Evolutionary conservation across 306 rosid species (phyloP), one percentile per base, ranked within the genome.

Genomic region (Aeschynomene evenia): DNA sequence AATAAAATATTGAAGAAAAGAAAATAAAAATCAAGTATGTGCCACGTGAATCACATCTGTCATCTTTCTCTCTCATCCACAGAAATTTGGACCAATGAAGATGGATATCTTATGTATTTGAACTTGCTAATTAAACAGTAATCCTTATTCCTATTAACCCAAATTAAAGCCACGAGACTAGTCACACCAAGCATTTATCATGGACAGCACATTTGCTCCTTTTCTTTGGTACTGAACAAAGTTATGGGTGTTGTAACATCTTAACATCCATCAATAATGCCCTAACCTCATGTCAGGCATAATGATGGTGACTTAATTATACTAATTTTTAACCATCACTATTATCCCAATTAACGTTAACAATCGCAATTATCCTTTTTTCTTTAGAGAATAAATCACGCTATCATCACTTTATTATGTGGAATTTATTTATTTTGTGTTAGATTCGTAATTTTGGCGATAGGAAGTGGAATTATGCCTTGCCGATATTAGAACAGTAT

Each of bases 41-140:
- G 19, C 62, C 62, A 72, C 69, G 60, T 71, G 76, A 46, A 33
- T 33, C 76, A 60, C 77, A 72, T 39, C 36, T n/a, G n/a, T n/a
- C n/a, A n/a, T n/a, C n/a, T n/a, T n/a, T n/a, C n/a, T n/a, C 19
- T 46, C 4, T 9, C 15, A 45, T 58, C 51, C 15, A 59, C 60
- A 37, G 10, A 48, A 59, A 59, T 63, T 14, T 48, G 51, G 19
- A 56, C 23, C 12, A 14, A 11, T n/a, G 2, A 45, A 0, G 46
- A 33, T 51, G 31, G 20, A 49, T 49, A 31, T 13, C 19, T 67
- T 55, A 55, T n/a, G n/a, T n/a, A n/a, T 40, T 70, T 19, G n/a
- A n/a, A 70, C 12, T n/a, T 2, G 2, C 10, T 1, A 16, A 40
- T 11, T 10, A 4, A 50, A 8, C 9, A 14, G 45, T 20, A 6